Evolutionary conservation across 106 monocot genomes (phyloP), one percentile per base, ranked within the genome.

Genomic region (Hemerocallis citrina): DNA sequence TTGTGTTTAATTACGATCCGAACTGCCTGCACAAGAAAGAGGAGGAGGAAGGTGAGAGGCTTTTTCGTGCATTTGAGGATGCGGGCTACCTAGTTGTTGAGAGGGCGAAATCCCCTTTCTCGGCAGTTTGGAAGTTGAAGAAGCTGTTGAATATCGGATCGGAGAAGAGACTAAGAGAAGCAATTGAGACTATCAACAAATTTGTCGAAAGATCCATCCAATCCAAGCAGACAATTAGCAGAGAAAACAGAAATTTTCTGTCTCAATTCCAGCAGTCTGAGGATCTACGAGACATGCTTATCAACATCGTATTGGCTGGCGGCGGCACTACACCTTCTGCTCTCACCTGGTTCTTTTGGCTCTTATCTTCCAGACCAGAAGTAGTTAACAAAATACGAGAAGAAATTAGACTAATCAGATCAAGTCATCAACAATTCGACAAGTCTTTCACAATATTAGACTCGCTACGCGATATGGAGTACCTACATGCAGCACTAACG

Each of bases 311-410:
- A 2, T 49, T 74, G 11, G 75, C 80, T 0, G 80, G 80, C 4
- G 24, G 75, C 0, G 80, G 72, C 71, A 80, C 80, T 7, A 75
- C 70, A 66, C 71, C 80, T 5, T 62, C 75, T 4, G 80, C 80
- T 13, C 71, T 80, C 23, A 20, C 67, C 1, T 80, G 80, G 80
- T 80, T 80, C 71, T 80, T 80, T 66, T 80, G 80, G 80, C 60
- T 75, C 16, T 55, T 80, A 5, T 33, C 70, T 12, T 35, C 27
- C 0, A 60, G 67, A 38, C 75, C 70, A 2, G 21, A 23, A 0
- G 80, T 80, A 1, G 75, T 74, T 49, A 1, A 20, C 12, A 42
- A 13, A 6, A 75, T 80, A 46, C 55, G 74, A 14, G 43, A 50
- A 5, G 75, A 80, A 36, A 42, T 80, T 38, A n/a, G 40, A 5